Conservation (phyloP, 352 stramenopile species). For the Phytopythium ostracodes region DNA sequence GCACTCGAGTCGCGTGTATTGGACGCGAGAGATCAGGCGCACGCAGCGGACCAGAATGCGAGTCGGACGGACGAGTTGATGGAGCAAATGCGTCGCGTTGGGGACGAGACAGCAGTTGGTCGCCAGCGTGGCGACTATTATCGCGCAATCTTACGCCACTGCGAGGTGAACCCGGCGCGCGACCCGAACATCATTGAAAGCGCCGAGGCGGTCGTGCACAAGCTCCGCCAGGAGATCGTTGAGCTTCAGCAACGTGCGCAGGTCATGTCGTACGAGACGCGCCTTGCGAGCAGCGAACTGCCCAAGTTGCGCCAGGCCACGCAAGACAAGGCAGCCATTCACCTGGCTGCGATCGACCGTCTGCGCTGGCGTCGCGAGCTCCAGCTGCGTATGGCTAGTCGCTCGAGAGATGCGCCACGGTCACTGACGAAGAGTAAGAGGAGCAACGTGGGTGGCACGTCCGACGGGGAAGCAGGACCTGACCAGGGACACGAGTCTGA, state of each 20-base stretch:
- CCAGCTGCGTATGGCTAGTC: conserved; percentile 38
- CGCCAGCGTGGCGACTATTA: conserved; percentile 80
- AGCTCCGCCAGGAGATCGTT: conserved; percentile 60
- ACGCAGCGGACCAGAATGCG: conserved; percentile 41
- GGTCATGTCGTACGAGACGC: conserved; percentile 64
- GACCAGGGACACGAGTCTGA: neutral
- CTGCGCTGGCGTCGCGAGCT: conserved; percentile 70
- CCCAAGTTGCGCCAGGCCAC: conserved; percentile 65
- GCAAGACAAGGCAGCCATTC: conserved; percentile 60
- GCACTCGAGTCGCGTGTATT: conserved; percentile 56
- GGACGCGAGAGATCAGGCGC: conserved; percentile 43
- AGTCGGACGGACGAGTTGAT: conserved; percentile 54
- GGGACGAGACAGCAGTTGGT: conserved; percentile 54
- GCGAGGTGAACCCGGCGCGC: conserved; percentile 69
- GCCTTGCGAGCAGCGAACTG: conserved; percentile 51
- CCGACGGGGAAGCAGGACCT: neutral
- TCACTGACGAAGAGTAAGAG: conserved; percentile 8
- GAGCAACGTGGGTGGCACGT: neutral
- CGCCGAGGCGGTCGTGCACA: conserved; percentile 53
- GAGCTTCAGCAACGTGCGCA: conserved; percentile 71
- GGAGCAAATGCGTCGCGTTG: conserved; percentile 57
- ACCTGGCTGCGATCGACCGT: conserved; percentile 53
- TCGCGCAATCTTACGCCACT: conserved; percentile 72
- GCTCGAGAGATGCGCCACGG: conserved; percentile 16
- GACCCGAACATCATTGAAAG: conserved; percentile 76